Evolutionary conservation across 805 yeast genomes (phyloP).

Genomic region (Clavispora phyllophila): DNA sequence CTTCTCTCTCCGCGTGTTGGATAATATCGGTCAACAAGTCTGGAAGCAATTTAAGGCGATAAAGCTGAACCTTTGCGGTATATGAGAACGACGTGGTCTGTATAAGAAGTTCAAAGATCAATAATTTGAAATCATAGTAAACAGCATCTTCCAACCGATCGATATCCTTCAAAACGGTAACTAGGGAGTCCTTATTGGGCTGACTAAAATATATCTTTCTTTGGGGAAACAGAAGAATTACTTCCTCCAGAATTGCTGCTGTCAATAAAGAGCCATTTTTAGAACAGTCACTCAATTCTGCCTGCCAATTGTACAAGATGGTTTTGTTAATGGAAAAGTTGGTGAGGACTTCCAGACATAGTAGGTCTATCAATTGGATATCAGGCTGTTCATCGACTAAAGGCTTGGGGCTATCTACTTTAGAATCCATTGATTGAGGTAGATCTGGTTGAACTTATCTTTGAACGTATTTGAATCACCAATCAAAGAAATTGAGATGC

Average conservation of each 20-base stretch:
- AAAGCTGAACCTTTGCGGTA: slow-evolving; percentile 21
- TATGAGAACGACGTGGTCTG: slow-evolving; percentile 20
- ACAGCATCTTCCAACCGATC: slow-evolving; percentile 17
- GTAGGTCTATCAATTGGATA: slow-evolving; percentile 13
- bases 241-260: slow-evolving; percentile 20
- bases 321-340: slow-evolving; percentile 22
- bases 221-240: slow-evolving; percentile 16
- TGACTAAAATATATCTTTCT: slow-evolving; percentile 4
- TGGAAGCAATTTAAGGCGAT: slow-evolving; percentile 15
- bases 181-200: slow-evolving; percentile 9
- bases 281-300: slow-evolving; percentile 25
- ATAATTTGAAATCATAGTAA: slow-evolving; percentile 25
- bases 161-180: slow-evolving; percentile 9
- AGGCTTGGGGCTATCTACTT: background rate
- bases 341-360: slow-evolving; percentile 21
- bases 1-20: background rate
- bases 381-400: slow-evolving; percentile 6
- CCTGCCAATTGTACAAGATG: slow-evolving; percentile 32
- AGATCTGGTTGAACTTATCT: background rate
- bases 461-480: too few relatives aligned
- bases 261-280: slow-evolving; percentile 17
- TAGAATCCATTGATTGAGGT: background rate
- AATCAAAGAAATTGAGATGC: background rate
- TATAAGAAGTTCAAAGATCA: slow-evolving; percentile 22
- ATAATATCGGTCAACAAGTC: slow-evolving; percentile 19